These are phyloP conservation scores for Immersiporthe knoxdaviesiana DNA, from an alignment of 2,329 filamentous ascomycete species.

Conservation along the genomic window DNA sequence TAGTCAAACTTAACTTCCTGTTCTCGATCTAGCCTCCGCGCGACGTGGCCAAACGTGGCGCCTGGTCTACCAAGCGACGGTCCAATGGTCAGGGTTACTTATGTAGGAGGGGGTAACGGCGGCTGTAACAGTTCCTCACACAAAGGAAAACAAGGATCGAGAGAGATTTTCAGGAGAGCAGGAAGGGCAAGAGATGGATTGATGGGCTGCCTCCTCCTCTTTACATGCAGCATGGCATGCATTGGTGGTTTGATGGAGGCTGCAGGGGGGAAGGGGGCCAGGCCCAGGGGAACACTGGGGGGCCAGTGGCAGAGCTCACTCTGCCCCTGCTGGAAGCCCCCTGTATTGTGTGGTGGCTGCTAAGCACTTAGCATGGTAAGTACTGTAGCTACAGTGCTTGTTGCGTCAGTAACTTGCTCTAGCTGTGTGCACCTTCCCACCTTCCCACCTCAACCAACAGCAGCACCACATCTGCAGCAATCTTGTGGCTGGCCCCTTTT, in stretches of 20 bases:
- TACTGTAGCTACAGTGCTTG: not conserved
- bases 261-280: not conserved
- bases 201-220: not conserved
- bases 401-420: not conserved
- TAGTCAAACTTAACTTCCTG: not conserved
- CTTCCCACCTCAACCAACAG: not conserved
- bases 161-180: not conserved
- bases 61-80: not conserved
- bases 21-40: not conserved
- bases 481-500: not conserved
- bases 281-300: not conserved
- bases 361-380: too few species aligned
- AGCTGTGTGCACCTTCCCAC: not conserved
- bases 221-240: not conserved
- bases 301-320: not conserved
- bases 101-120: not conserved
- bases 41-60: conserved; percentile 2
- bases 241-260: not conserved
- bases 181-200: not conserved
- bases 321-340: not conserved
- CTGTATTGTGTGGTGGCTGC: not conserved
- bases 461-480: not conserved
- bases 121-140: not conserved
- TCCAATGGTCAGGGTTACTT: not conserved
- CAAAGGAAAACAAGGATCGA: conserved; percentile 1